Conservation (phyloP, 192 early-diverging fungal genomes). For the Phycomyces blakesleeanus region DNA sequence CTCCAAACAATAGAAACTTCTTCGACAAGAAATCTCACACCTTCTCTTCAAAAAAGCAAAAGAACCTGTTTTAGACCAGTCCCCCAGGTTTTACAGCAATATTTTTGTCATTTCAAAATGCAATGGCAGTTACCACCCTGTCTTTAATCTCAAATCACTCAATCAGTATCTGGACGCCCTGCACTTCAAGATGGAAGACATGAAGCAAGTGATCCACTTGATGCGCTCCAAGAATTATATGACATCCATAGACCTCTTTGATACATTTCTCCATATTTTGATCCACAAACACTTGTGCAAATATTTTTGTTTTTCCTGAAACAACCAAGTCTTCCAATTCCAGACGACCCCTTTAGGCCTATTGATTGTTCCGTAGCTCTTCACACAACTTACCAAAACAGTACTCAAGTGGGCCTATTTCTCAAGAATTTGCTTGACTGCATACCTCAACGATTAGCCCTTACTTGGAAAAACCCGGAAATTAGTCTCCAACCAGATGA, state of each 20-base stretch:
- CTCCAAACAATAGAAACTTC: conserved; percentile 6
- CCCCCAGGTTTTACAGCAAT: conserved; percentile 25
- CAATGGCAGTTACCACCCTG: conserved; percentile 21
- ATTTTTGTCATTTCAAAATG: conserved; percentile 30
- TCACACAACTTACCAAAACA: conserved; percentile 4
- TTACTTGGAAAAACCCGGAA: neutral
- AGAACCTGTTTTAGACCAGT: conserved; percentile 9
- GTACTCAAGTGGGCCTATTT: conserved; percentile 6
- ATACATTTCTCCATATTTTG: too few species aligned
- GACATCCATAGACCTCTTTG: too few species aligned
- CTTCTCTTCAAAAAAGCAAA: conserved; percentile 22
- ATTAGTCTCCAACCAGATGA: neutral
- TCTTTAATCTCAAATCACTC: conserved; percentile 21
- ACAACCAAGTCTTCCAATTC: conserved; percentile 30
- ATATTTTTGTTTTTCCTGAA: too few species aligned
- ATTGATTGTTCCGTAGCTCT: conserved; percentile 6
- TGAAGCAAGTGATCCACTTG: conserved; percentile 14
- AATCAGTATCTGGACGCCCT: conserved; percentile 8
- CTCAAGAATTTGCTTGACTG: neutral
- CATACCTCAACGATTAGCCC: conserved; percentile 5
- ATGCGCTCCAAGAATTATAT: conserved; percentile 14
- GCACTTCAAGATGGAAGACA: conserved; percentile 32
- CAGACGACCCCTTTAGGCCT: conserved; percentile 11
- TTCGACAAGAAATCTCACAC: conserved; percentile 26
- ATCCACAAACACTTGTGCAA: too few species aligned